Percentiles rank a stretch among this genome's conserved stretches.
Evolutionary conservation across 2,329 filamentous ascomycete species (phyloP).

Genomic region (Beauveria asiatica): DNA sequence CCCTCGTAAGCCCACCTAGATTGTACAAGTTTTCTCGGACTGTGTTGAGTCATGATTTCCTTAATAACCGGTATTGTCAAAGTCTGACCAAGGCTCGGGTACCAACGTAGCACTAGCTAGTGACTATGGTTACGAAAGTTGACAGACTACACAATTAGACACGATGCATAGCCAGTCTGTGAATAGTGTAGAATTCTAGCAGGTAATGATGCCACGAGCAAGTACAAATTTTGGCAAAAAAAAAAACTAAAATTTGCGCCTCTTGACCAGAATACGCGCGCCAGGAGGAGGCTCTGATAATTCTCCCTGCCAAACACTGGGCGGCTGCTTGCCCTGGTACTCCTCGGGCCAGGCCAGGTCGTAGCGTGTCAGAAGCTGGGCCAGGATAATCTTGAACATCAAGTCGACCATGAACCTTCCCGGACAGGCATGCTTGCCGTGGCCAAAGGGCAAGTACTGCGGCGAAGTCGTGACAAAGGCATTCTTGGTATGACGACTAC

Average conservation of each 20-base stretch:
- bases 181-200: no score
- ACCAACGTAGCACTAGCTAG: no score
- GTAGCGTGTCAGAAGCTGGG: constrained; percentile 39
- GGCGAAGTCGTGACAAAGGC: constrained; percentile 39
- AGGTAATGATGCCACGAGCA: no score
- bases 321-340: neutral
- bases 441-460: constrained; percentile 41
- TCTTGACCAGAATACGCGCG: neutral
- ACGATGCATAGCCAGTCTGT: no score
- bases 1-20: no score
- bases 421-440: constrained; percentile 43
- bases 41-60: no score
- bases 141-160: no score
- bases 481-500: neutral
- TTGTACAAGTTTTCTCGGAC: no score
- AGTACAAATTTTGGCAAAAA: no score
- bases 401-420: constrained; percentile 44
- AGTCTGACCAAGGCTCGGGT: no score
- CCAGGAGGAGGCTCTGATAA: neutral
- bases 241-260: neutral
- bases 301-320: neutral
- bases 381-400: constrained; percentile 42
- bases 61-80: no score
- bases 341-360: constrained; percentile 32
- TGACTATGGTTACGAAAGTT: no score